phyloP scores from a whole-genome alignment of 1,284 basidiomycete genomes.

The Hemileia vastatrix region DNA sequence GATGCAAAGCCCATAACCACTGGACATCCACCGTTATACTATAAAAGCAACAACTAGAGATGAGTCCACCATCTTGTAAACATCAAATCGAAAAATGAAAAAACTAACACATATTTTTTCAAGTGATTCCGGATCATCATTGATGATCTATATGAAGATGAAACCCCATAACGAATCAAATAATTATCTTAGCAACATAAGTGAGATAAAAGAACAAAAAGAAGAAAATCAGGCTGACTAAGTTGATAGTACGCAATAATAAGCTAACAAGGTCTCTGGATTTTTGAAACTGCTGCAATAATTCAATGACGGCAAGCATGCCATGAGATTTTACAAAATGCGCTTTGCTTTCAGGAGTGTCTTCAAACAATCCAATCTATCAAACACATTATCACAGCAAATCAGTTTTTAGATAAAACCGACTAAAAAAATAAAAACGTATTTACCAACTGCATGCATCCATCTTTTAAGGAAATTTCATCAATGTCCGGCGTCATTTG shows the following conservation, averaged over 20 bases:
- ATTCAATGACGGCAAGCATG: slow-evolving; percentile 84
- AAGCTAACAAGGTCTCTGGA: slow-evolving; percentile 74
- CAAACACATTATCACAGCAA: neutral
- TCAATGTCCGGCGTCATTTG: slow-evolving; percentile 68
- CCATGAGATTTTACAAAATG: slow-evolving; percentile 87
- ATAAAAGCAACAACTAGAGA: neutral
- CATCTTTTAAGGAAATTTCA: slow-evolving; percentile 67
- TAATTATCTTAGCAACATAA: neutral
- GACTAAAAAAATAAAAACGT: neutral
- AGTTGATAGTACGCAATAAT: slow-evolving; percentile 76
- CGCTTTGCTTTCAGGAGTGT: slow-evolving; percentile 74
- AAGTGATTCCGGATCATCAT: slow-evolving; percentile 68
- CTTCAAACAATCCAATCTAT: slow-evolving; percentile 66
- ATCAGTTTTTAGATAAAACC: neutral
- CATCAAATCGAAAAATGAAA: slow-evolving; percentile 24
- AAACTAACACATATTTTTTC: slow-evolving; percentile 79
- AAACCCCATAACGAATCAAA: neutral
- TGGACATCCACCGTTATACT: slow-evolving; percentile 42
- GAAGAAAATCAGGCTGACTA: slow-evolving; percentile 51
- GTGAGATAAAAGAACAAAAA: slow-evolving; percentile 6
- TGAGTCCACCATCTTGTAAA: slow-evolving; percentile 17
- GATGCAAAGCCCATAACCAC: slow-evolving; percentile 65
- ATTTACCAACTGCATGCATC: slow-evolving; percentile 75
- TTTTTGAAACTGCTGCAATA: slow-evolving; percentile 62
- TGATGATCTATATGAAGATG: slow-evolving; percentile 59